Percentiles rank a stretch among this genome's conserved stretches.
Conservation (phyloP, 257 asterid genomes). For the Solanum bukasovii region DNA sequence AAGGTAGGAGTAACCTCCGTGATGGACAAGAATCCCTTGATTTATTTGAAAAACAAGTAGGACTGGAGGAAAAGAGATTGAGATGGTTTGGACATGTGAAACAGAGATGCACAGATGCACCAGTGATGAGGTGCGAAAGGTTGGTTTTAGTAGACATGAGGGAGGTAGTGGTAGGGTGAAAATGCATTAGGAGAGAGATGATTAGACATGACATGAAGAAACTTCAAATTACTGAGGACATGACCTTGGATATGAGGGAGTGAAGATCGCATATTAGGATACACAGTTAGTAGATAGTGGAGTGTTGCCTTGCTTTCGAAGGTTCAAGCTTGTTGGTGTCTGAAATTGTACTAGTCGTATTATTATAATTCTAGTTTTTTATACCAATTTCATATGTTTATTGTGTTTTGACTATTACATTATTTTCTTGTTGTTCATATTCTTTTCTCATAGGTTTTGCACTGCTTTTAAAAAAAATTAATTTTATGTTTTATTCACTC, state of each 20-base stretch:
- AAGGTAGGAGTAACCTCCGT: neutral
- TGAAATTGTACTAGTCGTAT: neutral
- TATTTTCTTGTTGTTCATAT: neutral
- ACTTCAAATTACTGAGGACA: neutral
- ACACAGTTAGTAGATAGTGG: neutral
- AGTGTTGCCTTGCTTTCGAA: neutral
- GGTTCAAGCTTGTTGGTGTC: neutral
- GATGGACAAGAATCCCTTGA: neutral
- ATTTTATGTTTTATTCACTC: neutral
- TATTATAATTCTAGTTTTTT: neutral
- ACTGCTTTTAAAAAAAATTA: neutral
- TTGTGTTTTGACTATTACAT: neutral
- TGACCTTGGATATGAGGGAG: neutral
- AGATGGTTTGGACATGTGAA: neutral
- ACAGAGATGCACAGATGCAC: neutral
- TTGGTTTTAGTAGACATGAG: neutral
- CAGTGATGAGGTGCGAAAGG: neutral
- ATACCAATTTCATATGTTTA: neutral
- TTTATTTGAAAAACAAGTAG: no score
- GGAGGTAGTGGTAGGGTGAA: neutral
- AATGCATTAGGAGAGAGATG: neutral
- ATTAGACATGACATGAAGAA: neutral
- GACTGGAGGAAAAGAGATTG: neutral
- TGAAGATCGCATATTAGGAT: neutral
- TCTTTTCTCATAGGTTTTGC: neutral